These are phyloP conservation scores for Eutrema yunnanense DNA, from an alignment of 345 rosid species.

Conservation along the genomic window DNA sequence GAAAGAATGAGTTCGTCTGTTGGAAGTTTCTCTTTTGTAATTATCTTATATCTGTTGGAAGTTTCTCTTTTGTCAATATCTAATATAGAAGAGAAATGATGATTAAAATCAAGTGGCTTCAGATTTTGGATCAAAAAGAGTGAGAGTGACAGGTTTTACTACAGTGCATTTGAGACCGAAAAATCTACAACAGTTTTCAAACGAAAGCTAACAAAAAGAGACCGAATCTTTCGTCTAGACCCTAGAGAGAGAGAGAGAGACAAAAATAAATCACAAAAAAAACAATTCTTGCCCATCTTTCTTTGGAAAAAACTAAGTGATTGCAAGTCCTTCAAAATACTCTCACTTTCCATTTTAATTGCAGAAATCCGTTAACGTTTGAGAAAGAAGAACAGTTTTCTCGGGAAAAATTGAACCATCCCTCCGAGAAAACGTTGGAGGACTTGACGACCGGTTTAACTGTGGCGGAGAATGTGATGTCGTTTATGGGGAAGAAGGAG, in stretches of 20 bases:
- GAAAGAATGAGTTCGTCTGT: not conserved
- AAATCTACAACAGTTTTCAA: conserved; percentile 5
- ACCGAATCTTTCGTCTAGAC: conserved; percentile 19
- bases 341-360: conserved; percentile 18
- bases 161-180: conserved; percentile 16
- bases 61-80: conserved; percentile 17
- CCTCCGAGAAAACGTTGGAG: conserved; percentile 17
- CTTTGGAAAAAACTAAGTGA: not conserved
- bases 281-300: not conserved
- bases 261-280: not conserved
- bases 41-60: not conserved
- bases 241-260: not conserved
- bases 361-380: conserved; percentile 8
- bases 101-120: conserved; percentile 19
- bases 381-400: not conserved
- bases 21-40: conserved; percentile 8
- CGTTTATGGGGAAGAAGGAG: conserved; percentile 37
- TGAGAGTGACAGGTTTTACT: conserved; percentile 23
- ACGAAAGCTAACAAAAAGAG: not conserved
- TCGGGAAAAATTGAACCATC: not conserved
- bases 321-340: too few species aligned
- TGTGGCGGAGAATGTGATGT: conserved; percentile 31
- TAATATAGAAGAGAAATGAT: not conserved
- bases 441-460: not conserved
- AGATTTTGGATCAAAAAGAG: conserved; percentile 11